Evolutionary conservation across 306 rosid species (phyloP).

Genomic region (Cucumis sativus): Cucumber_9930_V3 NC_026659.2:1964501-1965000

Average conservation of each 20-base stretch:
- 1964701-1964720: conserved; percentile 45
- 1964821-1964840: too few relatives aligned
- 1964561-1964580: conserved; percentile 34
- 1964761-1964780: conserved; percentile 15
- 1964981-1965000: conserved; percentile 43
- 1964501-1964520: not conserved
- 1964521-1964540: conserved; percentile 24
- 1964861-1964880: conserved; percentile 13
- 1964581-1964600: conserved; percentile 41
- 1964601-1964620: conserved; percentile 31
- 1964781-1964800: not conserved
- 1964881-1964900: conserved; percentile 21
- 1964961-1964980: conserved; percentile 35
- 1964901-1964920: conserved; percentile 46
- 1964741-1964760: conserved; percentile 43
- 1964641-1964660: conserved; percentile 25
- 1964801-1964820: too few relatives aligned
- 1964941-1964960: conserved; percentile 30
- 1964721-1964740: conserved; percentile 22
- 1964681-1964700: conserved; percentile 24
- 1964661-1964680: conserved; percentile 19
- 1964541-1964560: conserved; percentile 31
- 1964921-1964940: conserved; percentile 30
- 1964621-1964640: conserved; percentile 38
- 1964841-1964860: too few relatives aligned